These are phyloP conservation scores for Tylopilus sp. DNA, from an alignment of 1,284 basidiomycete genomes.

Conservation along the genomic window DNA sequence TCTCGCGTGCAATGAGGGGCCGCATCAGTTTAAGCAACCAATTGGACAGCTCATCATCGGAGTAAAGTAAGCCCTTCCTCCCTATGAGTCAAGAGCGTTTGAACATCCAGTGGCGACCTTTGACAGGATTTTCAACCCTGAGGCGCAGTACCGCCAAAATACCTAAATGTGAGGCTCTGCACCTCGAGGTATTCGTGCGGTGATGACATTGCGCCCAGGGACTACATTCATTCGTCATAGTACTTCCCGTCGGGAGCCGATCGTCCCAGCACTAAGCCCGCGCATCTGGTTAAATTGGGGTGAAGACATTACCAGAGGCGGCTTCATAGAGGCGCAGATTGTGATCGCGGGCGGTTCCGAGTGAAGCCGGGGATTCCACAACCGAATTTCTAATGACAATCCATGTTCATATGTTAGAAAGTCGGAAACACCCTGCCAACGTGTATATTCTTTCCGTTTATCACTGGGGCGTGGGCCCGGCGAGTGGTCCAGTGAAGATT, in stretches of 20 bases:
- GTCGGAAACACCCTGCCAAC: conserved; percentile 27
- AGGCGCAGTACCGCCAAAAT: conserved; percentile 27
- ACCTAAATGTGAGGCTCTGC: conserved; percentile 32
- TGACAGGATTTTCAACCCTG: conserved; percentile 33
- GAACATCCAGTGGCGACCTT: conserved; percentile 9
- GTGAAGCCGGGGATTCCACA: conserved; percentile 16
- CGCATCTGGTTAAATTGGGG: conserved; percentile 14
- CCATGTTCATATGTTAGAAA: conserved; percentile 24
- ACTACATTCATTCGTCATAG: conserved; percentile 31
- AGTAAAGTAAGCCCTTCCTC: conserved; percentile 6
- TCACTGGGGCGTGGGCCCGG: conserved; percentile 19
- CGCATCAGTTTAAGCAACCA: conserved; percentile 11
- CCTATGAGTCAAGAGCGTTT: conserved; percentile 10
- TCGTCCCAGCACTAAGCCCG: conserved; percentile 29
- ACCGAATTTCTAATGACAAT: conserved; percentile 32
- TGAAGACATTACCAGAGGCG: conserved; percentile 10
- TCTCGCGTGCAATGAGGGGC: conserved; percentile 22
- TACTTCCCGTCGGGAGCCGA: conserved; percentile 26
- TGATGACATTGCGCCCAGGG: conserved; percentile 30
- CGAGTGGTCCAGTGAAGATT: conserved; percentile 22
- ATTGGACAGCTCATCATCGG: conserved; percentile 12
- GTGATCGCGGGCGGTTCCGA: conserved; percentile 27
- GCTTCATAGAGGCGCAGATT: conserved; percentile 11
- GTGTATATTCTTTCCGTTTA: conserved; percentile 33
- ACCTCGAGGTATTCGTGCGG: conserved; percentile 38